A percentile compares a stretch with the other conserved stretches of the same genome.
These are phyloP conservation scores for Coniosporium tulheliwenetii DNA, from an alignment of 2,329 filamentous ascomycete genomes.

Conservation along the genomic window DNA sequence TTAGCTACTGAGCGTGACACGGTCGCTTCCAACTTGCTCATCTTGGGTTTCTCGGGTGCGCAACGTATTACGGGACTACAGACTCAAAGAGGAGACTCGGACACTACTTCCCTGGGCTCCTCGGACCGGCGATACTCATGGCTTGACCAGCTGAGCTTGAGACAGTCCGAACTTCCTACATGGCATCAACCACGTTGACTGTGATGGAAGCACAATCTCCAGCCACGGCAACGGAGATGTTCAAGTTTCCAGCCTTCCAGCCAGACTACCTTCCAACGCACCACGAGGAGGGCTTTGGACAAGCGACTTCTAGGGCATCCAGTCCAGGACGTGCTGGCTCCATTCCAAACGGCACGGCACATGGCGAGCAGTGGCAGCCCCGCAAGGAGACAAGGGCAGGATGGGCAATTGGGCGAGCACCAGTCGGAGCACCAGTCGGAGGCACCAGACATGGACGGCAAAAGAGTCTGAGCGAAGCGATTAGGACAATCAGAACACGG, in stretches of 20 bases:
- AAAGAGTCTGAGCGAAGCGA: constrained; percentile 81
- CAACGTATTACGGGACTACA: too few relatives aligned
- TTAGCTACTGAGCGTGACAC: too few relatives aligned
- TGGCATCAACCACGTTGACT: too few relatives aligned
- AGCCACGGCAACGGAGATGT: constrained; percentile 9
- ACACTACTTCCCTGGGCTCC: too few relatives aligned
- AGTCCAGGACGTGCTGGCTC: constrained; percentile 11
- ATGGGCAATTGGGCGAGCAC: constrained; percentile 23
- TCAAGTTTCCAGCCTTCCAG: constrained; percentile 30
- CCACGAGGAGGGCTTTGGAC: constrained; percentile 11
- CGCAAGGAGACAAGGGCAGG: constrained; percentile 36
- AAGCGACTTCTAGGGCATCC: constrained; percentile 10
- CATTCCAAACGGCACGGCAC: constrained; percentile 15
- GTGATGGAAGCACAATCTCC: too few relatives aligned
- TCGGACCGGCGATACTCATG: too few relatives aligned
- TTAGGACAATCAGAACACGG: constrained; percentile 64
- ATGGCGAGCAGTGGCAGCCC: constrained; percentile 44
- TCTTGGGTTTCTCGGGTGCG: too few relatives aligned
- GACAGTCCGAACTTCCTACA: too few relatives aligned
- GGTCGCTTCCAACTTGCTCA: too few relatives aligned
- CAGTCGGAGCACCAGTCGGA: constrained; percentile 12
- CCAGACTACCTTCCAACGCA: constrained; percentile 23
- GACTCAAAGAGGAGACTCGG: too few relatives aligned
- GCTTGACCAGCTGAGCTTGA: too few relatives aligned
- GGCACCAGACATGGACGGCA: constrained; percentile 48